Evolutionary conservation across 2,329 filamentous ascomycete species (phyloP), one percentile per base, ranked within the genome.

Genomic region (Fusarium subglutinans): DNA sequence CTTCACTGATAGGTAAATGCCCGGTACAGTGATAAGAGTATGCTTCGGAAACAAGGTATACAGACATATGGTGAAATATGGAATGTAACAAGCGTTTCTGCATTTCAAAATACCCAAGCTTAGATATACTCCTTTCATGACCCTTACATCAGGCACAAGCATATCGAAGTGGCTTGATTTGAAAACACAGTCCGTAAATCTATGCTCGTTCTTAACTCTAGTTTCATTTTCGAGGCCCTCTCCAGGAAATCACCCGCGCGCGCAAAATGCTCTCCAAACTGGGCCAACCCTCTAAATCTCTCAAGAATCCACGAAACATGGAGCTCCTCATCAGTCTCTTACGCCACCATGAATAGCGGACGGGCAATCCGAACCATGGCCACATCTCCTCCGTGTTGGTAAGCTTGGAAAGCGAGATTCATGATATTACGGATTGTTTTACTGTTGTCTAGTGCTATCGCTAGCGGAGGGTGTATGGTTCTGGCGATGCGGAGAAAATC

Each of bases 381-480:
- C 4, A 6, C 22, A 18, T 48, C 30, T 17, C 41, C 55, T 2
- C 20, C 55, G 8, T 58, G 30, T 17, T 11, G 8, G n/a, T 47
- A 47, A 4, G 41, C 41, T 13, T 47, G 55, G 3, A 47, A 48
- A 3, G 55, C 55, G 6, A 58, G 55, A 20, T 47, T 58, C 55
- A 58, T 58, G n/a, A 58, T 58, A 6, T 48, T 5, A 5, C 55
- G 18, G 17, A 58, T 35, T 14, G n/a, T 26, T 17, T 48, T 35
- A 10, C 43, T 3, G 14, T 12, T 6, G 0, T 18, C 9, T 6
- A 47, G 13, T 22, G 3, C 2, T 9, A n/a, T 6, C 3, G 17
- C 7, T 3, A n/a, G 4, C 2, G 35, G 24, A n/a, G 35, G 15
- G 5, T 11, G 8, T 12, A 30, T 10, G 14, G 26, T n/a, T 0